A percentile compares a stretch with the other conserved stretches of the same genome.
Conservation (phyloP, 192 early-diverging fungal genomes). For the Phlyctochytrium planicorne region DNA sequence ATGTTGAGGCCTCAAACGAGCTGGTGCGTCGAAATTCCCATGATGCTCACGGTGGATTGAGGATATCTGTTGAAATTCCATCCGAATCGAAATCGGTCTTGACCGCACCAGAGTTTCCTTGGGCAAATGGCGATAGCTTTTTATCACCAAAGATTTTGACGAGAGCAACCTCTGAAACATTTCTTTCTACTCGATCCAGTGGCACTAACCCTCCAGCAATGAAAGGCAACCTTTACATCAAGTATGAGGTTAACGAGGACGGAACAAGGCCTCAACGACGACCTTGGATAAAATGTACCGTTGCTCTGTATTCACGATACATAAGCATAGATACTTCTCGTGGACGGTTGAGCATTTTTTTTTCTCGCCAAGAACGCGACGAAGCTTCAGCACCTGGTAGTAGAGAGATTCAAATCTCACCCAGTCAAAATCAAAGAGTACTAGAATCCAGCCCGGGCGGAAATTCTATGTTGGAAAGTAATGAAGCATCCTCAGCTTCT, state of each 20-base stretch:
- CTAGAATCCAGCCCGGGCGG: background rate
- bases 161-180: background rate
- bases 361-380: no score
- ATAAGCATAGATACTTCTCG: background rate
- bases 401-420: background rate
- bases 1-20: no score
- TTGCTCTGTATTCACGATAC: background rate
- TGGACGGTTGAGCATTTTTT: background rate
- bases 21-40: no score
- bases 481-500: no score
- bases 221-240: background rate
- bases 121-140: background rate
- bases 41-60: no score
- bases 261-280: background rate
- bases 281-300: background rate
- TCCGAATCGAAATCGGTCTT: no score
- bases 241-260: background rate
- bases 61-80: no score
- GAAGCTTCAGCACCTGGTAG: no score
- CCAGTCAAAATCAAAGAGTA: background rate
- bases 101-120: background rate
- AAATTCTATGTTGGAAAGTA: background rate
- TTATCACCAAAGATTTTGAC: background rate
- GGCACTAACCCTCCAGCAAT: background rate
- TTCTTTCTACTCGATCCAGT: background rate